Evolutionary conservation across 371 early-diverging fungal genomes (phyloP).

Genomic region (Mucor mucedo): DNA sequence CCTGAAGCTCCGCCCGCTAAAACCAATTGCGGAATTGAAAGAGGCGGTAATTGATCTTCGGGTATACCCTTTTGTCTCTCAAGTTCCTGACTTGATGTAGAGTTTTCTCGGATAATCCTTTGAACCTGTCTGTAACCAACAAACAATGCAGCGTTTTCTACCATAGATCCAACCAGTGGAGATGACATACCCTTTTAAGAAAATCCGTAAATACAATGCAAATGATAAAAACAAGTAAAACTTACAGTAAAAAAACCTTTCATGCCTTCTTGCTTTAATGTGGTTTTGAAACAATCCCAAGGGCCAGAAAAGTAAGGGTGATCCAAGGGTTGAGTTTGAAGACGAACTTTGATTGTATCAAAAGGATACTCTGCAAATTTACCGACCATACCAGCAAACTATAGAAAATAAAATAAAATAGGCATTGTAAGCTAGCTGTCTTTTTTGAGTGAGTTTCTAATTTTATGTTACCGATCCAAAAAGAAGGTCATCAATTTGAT

Average conservation of each 20-base stretch:
- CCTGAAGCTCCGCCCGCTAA: conserved; percentile 89
- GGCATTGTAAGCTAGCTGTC: not conserved
- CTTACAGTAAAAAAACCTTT: conserved; percentile 80
- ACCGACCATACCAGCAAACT: conserved; percentile 88
- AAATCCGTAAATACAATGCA: too few species aligned
- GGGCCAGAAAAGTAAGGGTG: conserved; percentile 80
- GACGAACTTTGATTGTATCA: conserved; percentile 95
- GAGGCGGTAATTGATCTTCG: conserved; percentile 32
- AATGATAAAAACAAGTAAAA: not conserved
- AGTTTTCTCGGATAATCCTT: conserved; percentile 57
- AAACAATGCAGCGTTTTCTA: conserved; percentile 93
- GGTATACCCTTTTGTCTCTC: conserved; percentile 16
- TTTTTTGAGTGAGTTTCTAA: too few species aligned
- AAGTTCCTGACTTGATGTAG: conserved; percentile 24
- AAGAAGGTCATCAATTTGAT: conserved; percentile 36
- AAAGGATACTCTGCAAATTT: conserved; percentile 96
- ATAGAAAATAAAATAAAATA: not conserved
- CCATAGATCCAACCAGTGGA: conserved; percentile 92
- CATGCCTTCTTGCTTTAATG: conserved; percentile 75
- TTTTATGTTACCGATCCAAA: conserved; percentile 36
- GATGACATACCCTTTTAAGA: conserved; percentile 80
- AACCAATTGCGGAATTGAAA: conserved; percentile 72
- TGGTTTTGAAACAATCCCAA: conserved; percentile 79
- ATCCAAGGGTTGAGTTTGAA: conserved; percentile 86
- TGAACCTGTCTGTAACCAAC: conserved; percentile 88